These are phyloP conservation scores for Rubia tinctorum DNA, from an alignment of 305 asterid species.

Conservation along the genomic window DNA sequence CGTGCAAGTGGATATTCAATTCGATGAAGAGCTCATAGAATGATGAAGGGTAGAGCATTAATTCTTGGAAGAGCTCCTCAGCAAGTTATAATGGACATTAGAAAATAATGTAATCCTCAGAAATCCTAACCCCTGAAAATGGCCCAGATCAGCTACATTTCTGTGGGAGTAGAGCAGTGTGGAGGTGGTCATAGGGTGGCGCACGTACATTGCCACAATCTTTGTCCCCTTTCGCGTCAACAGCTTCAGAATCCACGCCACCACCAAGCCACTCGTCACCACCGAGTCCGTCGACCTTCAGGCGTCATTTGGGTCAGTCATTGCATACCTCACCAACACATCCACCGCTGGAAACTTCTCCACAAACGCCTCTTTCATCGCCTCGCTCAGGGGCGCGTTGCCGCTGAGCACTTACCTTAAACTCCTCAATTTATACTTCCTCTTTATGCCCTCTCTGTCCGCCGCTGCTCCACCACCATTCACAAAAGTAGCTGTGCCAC, in stretches of 20 bases:
- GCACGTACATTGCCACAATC: conserved; percentile 17
- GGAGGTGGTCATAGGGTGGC: conserved; percentile 85
- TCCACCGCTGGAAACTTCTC: conserved; percentile 58
- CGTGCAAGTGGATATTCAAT: conserved; percentile 83
- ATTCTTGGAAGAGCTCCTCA: no score
- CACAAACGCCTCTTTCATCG: conserved; percentile 30
- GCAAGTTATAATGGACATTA: no score
- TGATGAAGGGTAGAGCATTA: no score
- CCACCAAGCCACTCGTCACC: no score
- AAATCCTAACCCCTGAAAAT: no score
- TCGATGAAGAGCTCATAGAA: conserved; percentile 87
- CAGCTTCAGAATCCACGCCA: no score
- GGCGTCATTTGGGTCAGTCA: conserved; percentile 77
- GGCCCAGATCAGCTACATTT: conserved; percentile 95
- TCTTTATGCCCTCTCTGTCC: no score
- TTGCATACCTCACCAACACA: conserved; percentile 74
- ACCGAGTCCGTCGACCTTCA: conserved; percentile 83
- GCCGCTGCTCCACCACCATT: conserved; percentile 68
- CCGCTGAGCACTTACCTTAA: conserved; percentile 10
- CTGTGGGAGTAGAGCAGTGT: conserved; percentile 89
- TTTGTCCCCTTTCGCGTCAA: conserved; percentile 48
- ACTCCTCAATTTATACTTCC: no score
- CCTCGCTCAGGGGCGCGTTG: neutral
- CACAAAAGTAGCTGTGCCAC: conserved; percentile 57
- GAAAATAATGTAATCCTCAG: no score